Conservation (phyloP, 2,329 filamentous ascomycete species). For the Mycosphaerella sp. region DNA sequence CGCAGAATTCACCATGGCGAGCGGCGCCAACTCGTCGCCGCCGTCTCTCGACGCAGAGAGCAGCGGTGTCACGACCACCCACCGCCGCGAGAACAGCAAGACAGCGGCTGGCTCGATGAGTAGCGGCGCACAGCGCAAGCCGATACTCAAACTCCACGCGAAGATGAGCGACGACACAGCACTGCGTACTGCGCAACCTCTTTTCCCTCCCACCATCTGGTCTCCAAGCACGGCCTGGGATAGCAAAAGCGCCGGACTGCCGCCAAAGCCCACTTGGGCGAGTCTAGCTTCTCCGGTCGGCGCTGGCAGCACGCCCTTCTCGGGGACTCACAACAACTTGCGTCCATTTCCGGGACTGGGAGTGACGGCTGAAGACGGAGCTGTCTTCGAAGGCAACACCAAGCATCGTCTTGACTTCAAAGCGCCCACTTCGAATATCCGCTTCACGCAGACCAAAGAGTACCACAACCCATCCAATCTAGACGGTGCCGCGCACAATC, state of each 20-base stretch:
- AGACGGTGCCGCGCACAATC: neutral
- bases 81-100: neutral
- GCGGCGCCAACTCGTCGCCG: neutral
- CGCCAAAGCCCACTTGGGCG: slow-evolving; percentile 15
- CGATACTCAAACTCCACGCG: neutral
- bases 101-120: neutral
- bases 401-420: slow-evolving; percentile 6
- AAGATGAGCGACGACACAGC: neutral
- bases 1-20: neutral
- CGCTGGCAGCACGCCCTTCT: neutral
- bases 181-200: slow-evolving; percentile 4
- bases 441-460: slow-evolving; percentile 15
- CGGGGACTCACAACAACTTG: neutral
- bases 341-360: neutral
- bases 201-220: slow-evolving; percentile 16
- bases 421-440: neutral
- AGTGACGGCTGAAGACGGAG: neutral
- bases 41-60: slow-evolving; percentile 7
- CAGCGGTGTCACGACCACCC: slow-evolving; percentile 6
- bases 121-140: slow-evolving; percentile 2
- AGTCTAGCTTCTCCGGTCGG: neutral
- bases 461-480: slow-evolving; percentile 11
- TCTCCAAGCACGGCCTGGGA: slow-evolving; percentile 4
- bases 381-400: neutral
- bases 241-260: slow-evolving; percentile 13